These are phyloP conservation scores for Pseudogymnoascus sp. DNA, from an alignment of 2,329 filamentous ascomycete genomes.

Conservation along the genomic window DNA sequence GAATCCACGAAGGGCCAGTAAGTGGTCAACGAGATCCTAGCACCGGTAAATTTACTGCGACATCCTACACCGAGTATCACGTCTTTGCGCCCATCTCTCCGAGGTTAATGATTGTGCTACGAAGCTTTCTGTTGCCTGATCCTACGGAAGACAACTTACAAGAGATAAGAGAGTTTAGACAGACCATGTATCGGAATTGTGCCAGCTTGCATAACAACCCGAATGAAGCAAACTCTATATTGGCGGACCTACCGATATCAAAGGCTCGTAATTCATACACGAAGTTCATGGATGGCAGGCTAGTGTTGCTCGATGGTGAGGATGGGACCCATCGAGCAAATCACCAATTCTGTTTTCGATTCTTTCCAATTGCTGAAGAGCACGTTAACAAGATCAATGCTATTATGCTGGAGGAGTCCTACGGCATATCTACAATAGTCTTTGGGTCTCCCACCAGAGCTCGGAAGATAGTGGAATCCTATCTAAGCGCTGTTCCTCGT, in stretches of 20 bases:
- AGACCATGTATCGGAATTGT: background rate
- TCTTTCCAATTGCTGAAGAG: slow-evolving; percentile 22
- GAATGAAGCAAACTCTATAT: slow-evolving; percentile 16
- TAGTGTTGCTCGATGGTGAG: slow-evolving; percentile 13
- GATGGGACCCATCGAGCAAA: slow-evolving; percentile 13
- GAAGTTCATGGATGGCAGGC: slow-evolving; percentile 18
- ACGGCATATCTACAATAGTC: slow-evolving; percentile 22
- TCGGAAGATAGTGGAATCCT: background rate
- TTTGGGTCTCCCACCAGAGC: slow-evolving; percentile 18
- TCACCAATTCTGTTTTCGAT: slow-evolving; percentile 27
- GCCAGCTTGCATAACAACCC: slow-evolving; percentile 11
- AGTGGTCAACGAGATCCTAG: background rate
- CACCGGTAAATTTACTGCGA: background rate
- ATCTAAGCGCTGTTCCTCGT: background rate
- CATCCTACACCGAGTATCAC: slow-evolving; percentile 17
- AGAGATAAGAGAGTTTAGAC: background rate
- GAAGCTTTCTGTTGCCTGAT: slow-evolving; percentile 18
- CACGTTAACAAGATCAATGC: slow-evolving; percentile 29
- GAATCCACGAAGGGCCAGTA: slow-evolving; percentile 26
- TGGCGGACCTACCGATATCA: slow-evolving; percentile 25
- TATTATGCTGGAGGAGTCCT: slow-evolving; percentile 26
- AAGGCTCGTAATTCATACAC: slow-evolving; percentile 27
- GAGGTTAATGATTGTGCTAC: slow-evolving; percentile 22
- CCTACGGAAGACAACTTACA: slow-evolving; percentile 16
- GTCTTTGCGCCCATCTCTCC: slow-evolving; percentile 18